Evolutionary conservation across 371 early-diverging fungal species (phyloP).

Genomic region (Rhizopus delemar): DNA sequence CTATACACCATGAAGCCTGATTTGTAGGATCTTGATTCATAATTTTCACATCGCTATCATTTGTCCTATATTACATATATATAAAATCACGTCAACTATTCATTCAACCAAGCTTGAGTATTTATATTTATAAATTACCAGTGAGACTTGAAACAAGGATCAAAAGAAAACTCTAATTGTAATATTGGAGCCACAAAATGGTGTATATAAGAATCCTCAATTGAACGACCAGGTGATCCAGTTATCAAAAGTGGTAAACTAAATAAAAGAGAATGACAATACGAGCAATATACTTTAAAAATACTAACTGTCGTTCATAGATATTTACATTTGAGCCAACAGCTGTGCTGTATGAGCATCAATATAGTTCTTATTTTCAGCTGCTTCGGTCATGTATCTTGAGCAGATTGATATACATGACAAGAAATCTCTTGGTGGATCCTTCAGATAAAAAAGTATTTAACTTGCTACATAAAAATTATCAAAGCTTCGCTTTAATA

Average conservation of each 20-base stretch:
- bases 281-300: slow-evolving; percentile 8
- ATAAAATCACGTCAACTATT: too few species aligned
- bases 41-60: too few species aligned
- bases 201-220: slow-evolving; percentile 10
- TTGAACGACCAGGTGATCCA: slow-evolving; percentile 15
- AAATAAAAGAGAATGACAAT: slow-evolving; percentile 10
- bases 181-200: neutral
- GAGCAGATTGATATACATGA: slow-evolving; percentile 1
- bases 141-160: slow-evolving; percentile 7
- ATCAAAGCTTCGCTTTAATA: slow-evolving; percentile 10
- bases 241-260: slow-evolving; percentile 12
- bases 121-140: slow-evolving; percentile 1
- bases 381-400: slow-evolving; percentile 6
- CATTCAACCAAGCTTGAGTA: too few species aligned
- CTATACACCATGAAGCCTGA: too few species aligned
- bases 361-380: slow-evolving; percentile 1
- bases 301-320: slow-evolving; percentile 1
- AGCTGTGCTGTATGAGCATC: slow-evolving; percentile 14
- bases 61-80: too few species aligned
- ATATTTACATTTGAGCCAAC: slow-evolving; percentile 9
- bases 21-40: too few species aligned
- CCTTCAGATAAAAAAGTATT: slow-evolving; percentile 10
- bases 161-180: slow-evolving; percentile 7
- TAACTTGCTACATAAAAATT: neutral
- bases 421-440: slow-evolving; percentile 9